Conservation (phyloP, 345 rosid species). For the Hypericum androsaemum region DNA sequence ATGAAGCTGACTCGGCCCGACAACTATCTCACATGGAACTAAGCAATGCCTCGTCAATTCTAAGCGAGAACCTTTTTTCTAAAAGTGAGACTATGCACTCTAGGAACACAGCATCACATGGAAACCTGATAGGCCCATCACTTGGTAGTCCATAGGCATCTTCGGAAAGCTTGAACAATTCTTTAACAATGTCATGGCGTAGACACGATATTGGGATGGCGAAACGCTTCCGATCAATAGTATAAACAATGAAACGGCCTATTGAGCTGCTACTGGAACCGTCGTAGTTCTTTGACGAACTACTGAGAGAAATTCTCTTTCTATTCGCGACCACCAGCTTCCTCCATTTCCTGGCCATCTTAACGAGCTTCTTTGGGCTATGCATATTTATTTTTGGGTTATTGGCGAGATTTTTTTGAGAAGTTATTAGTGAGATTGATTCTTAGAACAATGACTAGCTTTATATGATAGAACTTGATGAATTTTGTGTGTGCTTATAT, state of each 20-base stretch:
- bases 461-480: no score
- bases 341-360: slow-evolving; percentile 15
- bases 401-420: not conserved
- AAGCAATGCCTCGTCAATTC: no score
- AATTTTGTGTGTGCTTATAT: no score
- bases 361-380: slow-evolving; percentile 4
- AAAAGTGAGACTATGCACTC: slow-evolving; percentile 6
- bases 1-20: no score
- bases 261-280: not conserved
- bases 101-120: slow-evolving; percentile 13
- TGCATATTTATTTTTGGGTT: not conserved
- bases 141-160: slow-evolving; percentile 14
- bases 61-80: not conserved
- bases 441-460: no score
- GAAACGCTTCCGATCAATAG: slow-evolving; percentile 6
- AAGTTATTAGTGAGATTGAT: no score
- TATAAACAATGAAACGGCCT: slow-evolving; percentile 16
- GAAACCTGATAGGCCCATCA: slow-evolving; percentile 11
- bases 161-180: slow-evolving; percentile 9
- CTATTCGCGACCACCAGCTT: slow-evolving; percentile 2
- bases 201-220: slow-evolving; percentile 9
- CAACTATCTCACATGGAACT: no score
- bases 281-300: no score
- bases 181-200: slow-evolving; percentile 6
- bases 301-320: not conserved